A percentile compares a stretch with the other conserved stretches of the same genome.
Evolutionary conservation across 208 protist species (phyloP).

Genomic region (Wallacemonas rigidus): DNA sequence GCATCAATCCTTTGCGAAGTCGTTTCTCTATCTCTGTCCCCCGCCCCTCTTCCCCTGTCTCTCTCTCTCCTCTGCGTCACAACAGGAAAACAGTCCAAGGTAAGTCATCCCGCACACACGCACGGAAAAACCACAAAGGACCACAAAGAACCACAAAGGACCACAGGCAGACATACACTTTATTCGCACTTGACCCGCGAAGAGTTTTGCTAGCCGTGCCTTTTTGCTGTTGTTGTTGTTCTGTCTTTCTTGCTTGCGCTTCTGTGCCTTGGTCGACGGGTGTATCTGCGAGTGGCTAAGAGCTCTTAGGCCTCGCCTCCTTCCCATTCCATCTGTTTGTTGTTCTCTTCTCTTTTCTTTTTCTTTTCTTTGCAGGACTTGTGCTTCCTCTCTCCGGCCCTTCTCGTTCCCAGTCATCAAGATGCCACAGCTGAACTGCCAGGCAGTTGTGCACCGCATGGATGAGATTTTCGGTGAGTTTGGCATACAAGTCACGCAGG

Average conservation of each 20-base stretch:
- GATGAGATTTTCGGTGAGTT: conserved; percentile 92
- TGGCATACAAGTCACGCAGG: conserved; percentile 40
- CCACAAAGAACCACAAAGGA: no score
- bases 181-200: no score
- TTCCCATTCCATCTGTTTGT: neutral
- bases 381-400: neutral
- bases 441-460: conserved; percentile 80
- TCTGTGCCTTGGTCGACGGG: neutral
- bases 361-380: conserved; percentile 9
- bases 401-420: neutral
- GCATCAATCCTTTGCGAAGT: neutral
- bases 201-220: neutral
- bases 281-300: no score
- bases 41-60: neutral
- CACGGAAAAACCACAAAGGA: no score
- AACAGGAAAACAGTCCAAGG: no score
- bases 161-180: no score
- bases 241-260: neutral
- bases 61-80: neutral
- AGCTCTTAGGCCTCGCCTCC: no score
- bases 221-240: neutral
- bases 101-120: no score
- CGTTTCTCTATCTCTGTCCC: neutral
- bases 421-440: conserved; percentile 59
- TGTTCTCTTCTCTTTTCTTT: conserved; percentile 25